These are phyloP conservation scores for Russula foetens DNA, from an alignment of 768 basidiomycete genomes.

Conservation along the genomic window DNA sequence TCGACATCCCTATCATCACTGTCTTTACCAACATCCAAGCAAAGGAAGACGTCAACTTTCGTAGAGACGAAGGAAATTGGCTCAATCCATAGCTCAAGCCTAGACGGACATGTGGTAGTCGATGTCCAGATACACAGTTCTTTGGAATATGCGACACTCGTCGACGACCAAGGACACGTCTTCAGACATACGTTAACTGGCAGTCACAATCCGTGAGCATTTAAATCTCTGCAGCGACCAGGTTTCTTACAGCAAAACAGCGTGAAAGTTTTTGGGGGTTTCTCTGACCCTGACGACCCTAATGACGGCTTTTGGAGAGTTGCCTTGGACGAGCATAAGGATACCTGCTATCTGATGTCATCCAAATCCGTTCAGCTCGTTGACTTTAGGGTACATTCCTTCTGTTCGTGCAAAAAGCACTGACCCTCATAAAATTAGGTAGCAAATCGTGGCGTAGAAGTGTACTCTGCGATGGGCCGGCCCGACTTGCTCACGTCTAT, in stretches of 20 bases:
- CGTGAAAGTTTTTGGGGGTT: slow-evolving; percentile 5
- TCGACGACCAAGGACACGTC: slow-evolving; percentile 7
- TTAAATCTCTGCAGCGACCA: background rate
- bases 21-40: background rate
- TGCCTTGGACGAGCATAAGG: slow-evolving; percentile 28
- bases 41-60: background rate
- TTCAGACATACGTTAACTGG: background rate
- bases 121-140: slow-evolving; percentile 37
- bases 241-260: background rate
- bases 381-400: slow-evolving; percentile 48
- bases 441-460: background rate
- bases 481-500: slow-evolving; percentile 46
- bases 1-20: slow-evolving; percentile 23
- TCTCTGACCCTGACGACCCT: background rate
- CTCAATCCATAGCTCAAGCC: slow-evolving; percentile 28
- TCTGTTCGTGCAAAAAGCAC: background rate
- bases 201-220: background rate
- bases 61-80: slow-evolving; percentile 7
- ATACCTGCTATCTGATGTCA: slow-evolving; percentile 42
- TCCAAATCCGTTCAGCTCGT: slow-evolving; percentile 34
- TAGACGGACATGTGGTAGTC: slow-evolving; percentile 34
- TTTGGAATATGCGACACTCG: background rate
- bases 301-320: slow-evolving; percentile 47
- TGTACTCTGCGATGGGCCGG: slow-evolving; percentile 31
- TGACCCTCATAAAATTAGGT: slow-evolving; percentile 1